Evolutionary conservation across 129 eudicot species (phyloP).

Genomic region (Flaveria ramosissima): DNA sequence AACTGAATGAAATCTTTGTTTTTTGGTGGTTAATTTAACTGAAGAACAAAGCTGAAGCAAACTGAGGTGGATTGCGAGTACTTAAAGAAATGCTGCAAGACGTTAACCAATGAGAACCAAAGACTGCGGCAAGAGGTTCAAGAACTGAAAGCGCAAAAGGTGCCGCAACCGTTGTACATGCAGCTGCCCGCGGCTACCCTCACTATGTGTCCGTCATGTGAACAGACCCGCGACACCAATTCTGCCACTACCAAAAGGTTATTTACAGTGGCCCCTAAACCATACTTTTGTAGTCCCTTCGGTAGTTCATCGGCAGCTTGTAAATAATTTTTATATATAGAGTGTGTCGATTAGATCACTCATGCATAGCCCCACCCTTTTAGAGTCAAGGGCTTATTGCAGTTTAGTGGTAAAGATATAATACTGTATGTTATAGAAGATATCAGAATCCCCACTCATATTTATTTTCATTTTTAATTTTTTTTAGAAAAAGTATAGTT

Average conservation of each 20-base stretch:
- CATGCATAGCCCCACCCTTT: slow-evolving; percentile 33
- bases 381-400: slow-evolving; percentile 28
- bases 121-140: slow-evolving; percentile 74
- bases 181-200: slow-evolving; percentile 79
- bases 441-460: slow-evolving; percentile 1
- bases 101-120: slow-evolving; percentile 72
- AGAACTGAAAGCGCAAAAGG: slow-evolving; percentile 54
- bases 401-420: not conserved
- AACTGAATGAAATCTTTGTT: too few relatives aligned
- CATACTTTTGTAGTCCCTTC: slow-evolving; percentile 27
- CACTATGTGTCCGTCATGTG: slow-evolving; percentile 87
- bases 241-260: slow-evolving; percentile 30
- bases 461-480: not conserved
- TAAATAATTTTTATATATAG: not conserved
- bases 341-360: slow-evolving; percentile 20
- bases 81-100: slow-evolving; percentile 72
- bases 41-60: slow-evolving; percentile 86
- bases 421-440: not conserved
- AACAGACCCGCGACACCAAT: slow-evolving; percentile 41
- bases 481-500: not conserved
- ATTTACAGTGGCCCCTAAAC: slow-evolving; percentile 23
- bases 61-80: slow-evolving; percentile 91
- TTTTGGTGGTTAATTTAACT: not conserved
- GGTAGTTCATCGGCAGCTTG: slow-evolving; percentile 39
- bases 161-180: slow-evolving; percentile 65